phyloP scores from a whole-genome alignment of 23 red algal genomes.

The Chondrus crispus region DNA sequence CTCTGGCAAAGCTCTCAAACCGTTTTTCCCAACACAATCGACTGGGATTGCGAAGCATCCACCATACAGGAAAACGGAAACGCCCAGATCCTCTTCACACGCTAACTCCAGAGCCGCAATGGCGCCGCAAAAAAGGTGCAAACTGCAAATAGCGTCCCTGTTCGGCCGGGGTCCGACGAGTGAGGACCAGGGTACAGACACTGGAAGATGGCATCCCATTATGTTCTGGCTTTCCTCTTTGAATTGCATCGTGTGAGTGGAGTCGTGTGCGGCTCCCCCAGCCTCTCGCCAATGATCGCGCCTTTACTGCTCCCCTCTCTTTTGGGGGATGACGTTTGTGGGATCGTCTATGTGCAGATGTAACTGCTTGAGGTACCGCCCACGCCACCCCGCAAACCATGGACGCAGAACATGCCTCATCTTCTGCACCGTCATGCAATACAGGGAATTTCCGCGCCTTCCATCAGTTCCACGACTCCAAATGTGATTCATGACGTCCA shows the following conservation, averaged over 20 bases:
- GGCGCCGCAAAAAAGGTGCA: background rate
- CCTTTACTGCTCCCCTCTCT: background rate
- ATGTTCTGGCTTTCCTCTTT: background rate
- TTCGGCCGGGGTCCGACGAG: background rate
- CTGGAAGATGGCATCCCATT: background rate
- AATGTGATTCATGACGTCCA: background rate
- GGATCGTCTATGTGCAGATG: background rate
- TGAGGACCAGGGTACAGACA: background rate
- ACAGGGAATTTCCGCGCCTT: background rate
- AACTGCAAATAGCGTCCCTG: background rate
- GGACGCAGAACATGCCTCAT: background rate
- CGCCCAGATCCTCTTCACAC: background rate
- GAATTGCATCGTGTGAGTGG: too few species aligned
- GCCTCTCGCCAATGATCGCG: background rate
- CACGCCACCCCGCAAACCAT: background rate
- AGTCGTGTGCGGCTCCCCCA: too few species aligned
- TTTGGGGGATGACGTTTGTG: background rate
- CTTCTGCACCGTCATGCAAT: background rate
- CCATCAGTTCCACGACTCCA: background rate
- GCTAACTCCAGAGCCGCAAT: background rate
- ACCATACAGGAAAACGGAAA: background rate
- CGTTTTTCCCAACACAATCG: background rate
- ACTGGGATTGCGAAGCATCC: background rate
- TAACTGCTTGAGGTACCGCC: background rate
- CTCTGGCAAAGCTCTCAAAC: background rate